phyloP scores from a whole-genome alignment of 2,329 filamentous ascomycete species.

The Phaeosphaeriaceae sp. region DNA sequence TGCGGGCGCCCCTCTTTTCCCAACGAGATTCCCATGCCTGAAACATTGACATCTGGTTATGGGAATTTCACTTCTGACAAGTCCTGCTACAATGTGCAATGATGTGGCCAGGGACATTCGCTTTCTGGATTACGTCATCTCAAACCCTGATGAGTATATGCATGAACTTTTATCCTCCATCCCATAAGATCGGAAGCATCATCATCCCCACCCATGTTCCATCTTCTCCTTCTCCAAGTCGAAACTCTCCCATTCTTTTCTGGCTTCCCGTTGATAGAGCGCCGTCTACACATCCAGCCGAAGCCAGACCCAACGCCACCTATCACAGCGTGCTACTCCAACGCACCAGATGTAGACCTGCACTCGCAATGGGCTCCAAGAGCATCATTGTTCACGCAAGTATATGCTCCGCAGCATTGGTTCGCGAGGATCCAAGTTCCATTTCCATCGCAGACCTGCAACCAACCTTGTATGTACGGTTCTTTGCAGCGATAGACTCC shows the following conservation, averaged over 20 bases:
- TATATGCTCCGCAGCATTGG: slow-evolving; percentile 1
- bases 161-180: too few relatives aligned
- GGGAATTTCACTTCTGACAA: neutral
- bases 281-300: too few relatives aligned
- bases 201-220: too few relatives aligned
- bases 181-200: too few relatives aligned
- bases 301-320: too few relatives aligned
- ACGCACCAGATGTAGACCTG: neutral
- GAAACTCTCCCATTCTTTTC: too few relatives aligned
- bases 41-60: neutral
- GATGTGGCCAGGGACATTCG: neutral
- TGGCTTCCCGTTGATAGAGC: too few relatives aligned
- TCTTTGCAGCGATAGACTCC: neutral
- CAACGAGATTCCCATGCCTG: slow-evolving; percentile 1
- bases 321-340: neutral
- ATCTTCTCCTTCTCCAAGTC: too few relatives aligned
- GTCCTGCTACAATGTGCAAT: neutral
- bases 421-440: neutral
- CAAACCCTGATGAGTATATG: too few relatives aligned
- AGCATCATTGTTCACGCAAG: neutral
- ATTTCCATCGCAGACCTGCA: neutral
- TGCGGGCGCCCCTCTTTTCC: slow-evolving; percentile 13
- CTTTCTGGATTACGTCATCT: neutral
- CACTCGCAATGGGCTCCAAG: neutral
- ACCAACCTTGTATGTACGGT: neutral